Evolutionary conservation across 2,329 filamentous ascomycete species (phyloP).

Genomic region (Chlorencoelia australis): DNA sequence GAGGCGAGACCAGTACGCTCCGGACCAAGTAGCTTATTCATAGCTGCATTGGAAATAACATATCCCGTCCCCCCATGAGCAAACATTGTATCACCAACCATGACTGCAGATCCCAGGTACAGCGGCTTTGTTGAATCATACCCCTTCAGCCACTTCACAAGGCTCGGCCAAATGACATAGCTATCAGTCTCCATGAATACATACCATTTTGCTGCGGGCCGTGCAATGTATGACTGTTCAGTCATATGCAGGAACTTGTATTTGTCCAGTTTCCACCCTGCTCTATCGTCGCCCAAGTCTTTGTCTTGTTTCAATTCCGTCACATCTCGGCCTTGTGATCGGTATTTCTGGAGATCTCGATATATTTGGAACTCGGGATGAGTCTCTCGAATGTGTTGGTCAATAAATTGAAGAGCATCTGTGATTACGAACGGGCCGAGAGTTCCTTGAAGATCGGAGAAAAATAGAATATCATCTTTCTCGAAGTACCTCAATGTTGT

Average conservation of each 20-base stretch:
- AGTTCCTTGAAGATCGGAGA: slow-evolving; percentile 43
- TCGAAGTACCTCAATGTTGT: slow-evolving; percentile 40
- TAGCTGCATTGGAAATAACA: slow-evolving; percentile 40
- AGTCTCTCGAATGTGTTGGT: slow-evolving; percentile 32
- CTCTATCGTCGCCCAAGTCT: slow-evolving; percentile 11
- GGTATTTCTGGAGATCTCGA: slow-evolving; percentile 33
- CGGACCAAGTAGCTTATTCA: slow-evolving; percentile 35
- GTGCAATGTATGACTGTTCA: slow-evolving; percentile 40
- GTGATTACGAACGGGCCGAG: slow-evolving; percentile 36
- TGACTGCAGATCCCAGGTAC: slow-evolving; percentile 38
- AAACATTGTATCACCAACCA: slow-evolving; percentile 35
- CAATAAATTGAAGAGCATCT: slow-evolving; percentile 38
- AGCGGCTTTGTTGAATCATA: slow-evolving; percentile 34
- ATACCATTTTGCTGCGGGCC: slow-evolving; percentile 47
- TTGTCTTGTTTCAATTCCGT: slow-evolving; percentile 25
- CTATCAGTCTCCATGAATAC: slow-evolving; percentile 50
- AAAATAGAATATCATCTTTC: slow-evolving; percentile 40
- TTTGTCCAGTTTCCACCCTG: slow-evolving; percentile 47
- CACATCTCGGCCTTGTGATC: slow-evolving; percentile 36
- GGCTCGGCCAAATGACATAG: slow-evolving; percentile 44
- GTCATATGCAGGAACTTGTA: slow-evolving; percentile 54
- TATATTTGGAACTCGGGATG: slow-evolving; percentile 38
- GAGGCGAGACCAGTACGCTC: slow-evolving; percentile 35
- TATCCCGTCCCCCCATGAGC: slow-evolving; percentile 49
- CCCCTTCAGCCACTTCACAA: slow-evolving; percentile 37